A percentile compares a stretch with the other conserved stretches of the same genome.
Evolutionary conservation across 352 stramenopile genomes (phyloP).

Genomic region (Globisporangium apiculatum): DNA sequence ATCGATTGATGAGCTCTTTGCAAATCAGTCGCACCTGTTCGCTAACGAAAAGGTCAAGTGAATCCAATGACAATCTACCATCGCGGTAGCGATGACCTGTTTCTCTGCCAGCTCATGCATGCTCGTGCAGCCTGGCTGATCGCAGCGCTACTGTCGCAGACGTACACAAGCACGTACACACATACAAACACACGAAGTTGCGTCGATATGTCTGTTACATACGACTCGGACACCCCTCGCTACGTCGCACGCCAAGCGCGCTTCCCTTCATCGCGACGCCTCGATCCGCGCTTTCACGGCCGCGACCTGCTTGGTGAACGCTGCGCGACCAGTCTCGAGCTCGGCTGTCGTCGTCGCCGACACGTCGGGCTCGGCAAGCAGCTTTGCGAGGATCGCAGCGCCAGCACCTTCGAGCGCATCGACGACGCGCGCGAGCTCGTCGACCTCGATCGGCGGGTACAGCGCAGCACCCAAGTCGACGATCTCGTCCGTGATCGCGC

Average conservation of each 20-base stretch:
- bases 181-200: too few relatives aligned
- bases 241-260: not conserved
- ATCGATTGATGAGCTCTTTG: too few relatives aligned
- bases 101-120: too few relatives aligned
- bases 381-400: slow-evolving; percentile 31
- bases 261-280: slow-evolving; percentile 22
- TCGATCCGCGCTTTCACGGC: slow-evolving; percentile 56
- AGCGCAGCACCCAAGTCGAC: slow-evolving; percentile 80
- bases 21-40: too few relatives aligned
- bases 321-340: slow-evolving; percentile 31
- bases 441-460: slow-evolving; percentile 64
- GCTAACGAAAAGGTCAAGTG: too few relatives aligned
- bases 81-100: too few relatives aligned
- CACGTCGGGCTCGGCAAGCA: slow-evolving; percentile 49
- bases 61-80: too few relatives aligned
- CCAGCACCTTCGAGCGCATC: slow-evolving; percentile 23
- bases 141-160: too few relatives aligned
- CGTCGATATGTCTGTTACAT: too few relatives aligned
- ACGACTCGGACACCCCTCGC: not conserved
- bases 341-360: slow-evolving; percentile 25
- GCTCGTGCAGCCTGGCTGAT: too few relatives aligned
- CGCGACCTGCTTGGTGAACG: slow-evolving; percentile 49
- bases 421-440: slow-evolving; percentile 42
- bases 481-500: slow-evolving; percentile 48
- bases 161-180: too few relatives aligned